Percentiles rank a stretch among this genome's conserved stretches.
Conservation (phyloP, 2,329 filamentous ascomycete genomes). For the Paracorniculantispora psalliotae region DNA sequence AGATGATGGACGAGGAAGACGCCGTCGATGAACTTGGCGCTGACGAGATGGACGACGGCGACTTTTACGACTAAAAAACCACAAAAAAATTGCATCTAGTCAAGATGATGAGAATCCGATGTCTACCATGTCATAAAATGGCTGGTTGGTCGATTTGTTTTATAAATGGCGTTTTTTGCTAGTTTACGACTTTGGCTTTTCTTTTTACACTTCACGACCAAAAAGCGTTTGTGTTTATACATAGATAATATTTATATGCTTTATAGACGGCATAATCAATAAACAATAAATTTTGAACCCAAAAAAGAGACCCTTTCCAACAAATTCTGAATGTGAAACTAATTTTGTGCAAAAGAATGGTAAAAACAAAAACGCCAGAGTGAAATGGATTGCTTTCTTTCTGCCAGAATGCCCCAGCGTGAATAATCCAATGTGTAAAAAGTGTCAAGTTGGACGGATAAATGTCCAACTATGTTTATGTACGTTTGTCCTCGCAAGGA, state of each 20-base stretch:
- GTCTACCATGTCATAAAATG: background rate
- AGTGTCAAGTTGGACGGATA: no score
- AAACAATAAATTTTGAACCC: background rate
- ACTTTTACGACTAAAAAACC: conserved; percentile 39
- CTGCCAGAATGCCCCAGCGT: no score
- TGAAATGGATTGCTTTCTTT: background rate
- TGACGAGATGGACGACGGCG: conserved; percentile 60
- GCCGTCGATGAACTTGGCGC: conserved; percentile 67
- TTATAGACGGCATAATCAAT: background rate
- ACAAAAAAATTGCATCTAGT: background rate
- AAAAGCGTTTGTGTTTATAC: background rate
- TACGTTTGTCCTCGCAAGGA: background rate
- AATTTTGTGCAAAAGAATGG: background rate
- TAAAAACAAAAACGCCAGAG: no score
- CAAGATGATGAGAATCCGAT: no score
- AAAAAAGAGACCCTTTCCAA: background rate
- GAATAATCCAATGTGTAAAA: no score
- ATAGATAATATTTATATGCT: conserved; percentile 9
- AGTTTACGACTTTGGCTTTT: background rate
- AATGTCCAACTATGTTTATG: no score
- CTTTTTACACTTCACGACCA: background rate
- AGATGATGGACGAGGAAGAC: conserved; percentile 69
- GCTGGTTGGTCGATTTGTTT: background rate
- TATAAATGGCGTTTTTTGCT: background rate
- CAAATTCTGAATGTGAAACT: background rate